Base-by-base conservation (phyloP, 2,329 filamentous ascomycete species). In the Stemphylium vesicarium region DNA sequence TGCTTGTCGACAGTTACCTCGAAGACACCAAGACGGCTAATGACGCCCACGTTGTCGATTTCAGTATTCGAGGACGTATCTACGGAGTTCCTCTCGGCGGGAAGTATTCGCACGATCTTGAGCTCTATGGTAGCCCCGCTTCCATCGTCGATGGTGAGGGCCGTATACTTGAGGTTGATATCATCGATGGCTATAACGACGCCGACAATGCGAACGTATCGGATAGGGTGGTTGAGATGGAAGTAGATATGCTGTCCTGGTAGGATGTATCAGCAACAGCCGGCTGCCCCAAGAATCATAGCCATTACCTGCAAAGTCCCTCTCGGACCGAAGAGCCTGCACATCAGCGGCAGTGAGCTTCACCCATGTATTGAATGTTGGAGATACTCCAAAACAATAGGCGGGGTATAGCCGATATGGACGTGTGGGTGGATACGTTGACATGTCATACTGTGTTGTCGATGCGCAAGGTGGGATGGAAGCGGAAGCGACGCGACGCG, bases 291-390 rank as follows among this genome's bases (percentile, higher is more conserved):
- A 26, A 43, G 2, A 11, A 29, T 36, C 5, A 11, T 26, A 3
- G 12, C 32, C 9, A 29, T 22, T 77, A 83, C 84, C 82, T 75
- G 80, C 78, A 65, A 83, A 86, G 2, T 78, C 81, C 6, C 67
- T 70, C 38, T 80, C 77, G 47, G 75, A 72, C 20, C 76, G 75
- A 31, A 88, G 73, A 8, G 73, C 72, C 64, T 85, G 84, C 35
- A 88, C 79, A 71, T 86, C 83, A 24, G 77, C 75, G 13, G 79
- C 78, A 1, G 82, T 81, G 60, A 88, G 77, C 68, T 86, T 86
- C 71, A 86, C 85, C 86, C 86, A 88, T 68, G 78, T 70, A 74
- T 83, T 81, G 72, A 81, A 86, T 8, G 86, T 88, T n/a, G 82
- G 81, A 5, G 86, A 87, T 32, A 78, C 79, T 41, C 76, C 73